Percentiles rank a stretch among this genome's conserved stretches.
Evolutionary conservation across 2,329 filamentous ascomycete species (phyloP).

Genomic region (Xylariaceae sp.): DNA sequence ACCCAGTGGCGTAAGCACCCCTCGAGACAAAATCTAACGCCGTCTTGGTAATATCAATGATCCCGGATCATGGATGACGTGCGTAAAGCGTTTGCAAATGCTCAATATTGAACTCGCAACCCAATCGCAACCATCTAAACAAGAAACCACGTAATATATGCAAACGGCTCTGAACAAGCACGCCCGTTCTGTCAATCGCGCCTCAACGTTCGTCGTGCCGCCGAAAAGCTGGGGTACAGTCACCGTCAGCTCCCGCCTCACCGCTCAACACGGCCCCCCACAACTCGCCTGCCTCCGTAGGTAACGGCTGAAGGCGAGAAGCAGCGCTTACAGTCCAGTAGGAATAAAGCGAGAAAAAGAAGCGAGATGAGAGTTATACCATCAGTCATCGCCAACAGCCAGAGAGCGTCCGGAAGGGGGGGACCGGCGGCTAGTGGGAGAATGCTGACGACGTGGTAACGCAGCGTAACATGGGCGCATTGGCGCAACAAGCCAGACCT

Average conservation of each 20-base stretch:
- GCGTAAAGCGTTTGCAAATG: no score
- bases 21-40: no score
- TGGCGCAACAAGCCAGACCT: conserved; percentile 13
- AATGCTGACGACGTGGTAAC: not conserved
- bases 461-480: not conserved
- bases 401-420: not conserved
- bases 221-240: conserved; percentile 10
- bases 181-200: conserved; percentile 14
- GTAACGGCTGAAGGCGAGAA: conserved; percentile 1
- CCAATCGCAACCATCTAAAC: no score
- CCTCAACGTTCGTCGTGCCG: not conserved
- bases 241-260: conserved; percentile 10
- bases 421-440: not conserved
- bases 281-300: not conserved
- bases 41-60: no score
- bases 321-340: not conserved
- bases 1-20: no score
- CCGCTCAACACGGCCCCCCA: conserved; percentile 1
- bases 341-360: conserved; percentile 12
- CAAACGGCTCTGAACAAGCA: not conserved
- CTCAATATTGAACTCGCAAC: no score
- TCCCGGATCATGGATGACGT: no score
- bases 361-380: conserved; percentile 18
- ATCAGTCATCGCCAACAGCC: conserved; percentile 1
- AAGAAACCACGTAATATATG: no score